phyloP scores from a whole-genome alignment of 2,329 filamentous ascomycete species.

The Pseudomassariella vexata region DNA sequence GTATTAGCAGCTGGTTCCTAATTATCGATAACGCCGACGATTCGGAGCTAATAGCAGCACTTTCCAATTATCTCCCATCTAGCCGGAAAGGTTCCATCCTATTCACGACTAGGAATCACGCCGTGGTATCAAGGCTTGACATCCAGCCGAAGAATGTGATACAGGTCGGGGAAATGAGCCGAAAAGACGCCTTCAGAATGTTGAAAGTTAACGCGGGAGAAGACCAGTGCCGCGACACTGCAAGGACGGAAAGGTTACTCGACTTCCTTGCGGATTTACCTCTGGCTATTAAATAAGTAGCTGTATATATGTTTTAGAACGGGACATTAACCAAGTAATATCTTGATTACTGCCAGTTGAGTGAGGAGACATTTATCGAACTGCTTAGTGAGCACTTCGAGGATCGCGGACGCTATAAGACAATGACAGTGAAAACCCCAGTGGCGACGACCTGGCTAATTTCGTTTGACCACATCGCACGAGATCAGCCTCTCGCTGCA shows the following conservation, averaged over 20 bases:
- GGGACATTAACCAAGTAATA: constrained; percentile 14
- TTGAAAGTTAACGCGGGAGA: neutral
- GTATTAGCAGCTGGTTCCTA: constrained; percentile 29
- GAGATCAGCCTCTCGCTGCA: constrained; percentile 16
- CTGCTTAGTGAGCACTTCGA: constrained; percentile 22
- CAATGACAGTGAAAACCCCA: constrained; percentile 13
- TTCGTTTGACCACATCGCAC: constrained; percentile 22
- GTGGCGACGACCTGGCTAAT: constrained; percentile 26
- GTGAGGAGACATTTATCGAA: constrained; percentile 11
- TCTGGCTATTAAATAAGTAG: constrained; percentile 27
- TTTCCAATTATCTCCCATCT: constrained; percentile 20
- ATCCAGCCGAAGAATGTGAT: neutral
- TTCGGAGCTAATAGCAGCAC: constrained; percentile 18
- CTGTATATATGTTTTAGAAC: constrained; percentile 25
- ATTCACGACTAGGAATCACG: constrained; percentile 18
- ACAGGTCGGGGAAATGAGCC: neutral
- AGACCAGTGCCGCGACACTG: neutral
- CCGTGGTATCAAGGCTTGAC: constrained; percentile 4
- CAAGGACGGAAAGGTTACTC: constrained; percentile 15
- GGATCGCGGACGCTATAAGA: constrained; percentile 16
- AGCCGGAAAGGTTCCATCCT: constrained; percentile 20
- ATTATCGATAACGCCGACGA: constrained; percentile 40
- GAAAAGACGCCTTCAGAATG: neutral
- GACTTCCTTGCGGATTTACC: constrained; percentile 21
- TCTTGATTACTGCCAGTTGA: constrained; percentile 11